Conservation (phyloP, 148 eudicot genomes). For the Vaccinium corymbosum region DNA sequence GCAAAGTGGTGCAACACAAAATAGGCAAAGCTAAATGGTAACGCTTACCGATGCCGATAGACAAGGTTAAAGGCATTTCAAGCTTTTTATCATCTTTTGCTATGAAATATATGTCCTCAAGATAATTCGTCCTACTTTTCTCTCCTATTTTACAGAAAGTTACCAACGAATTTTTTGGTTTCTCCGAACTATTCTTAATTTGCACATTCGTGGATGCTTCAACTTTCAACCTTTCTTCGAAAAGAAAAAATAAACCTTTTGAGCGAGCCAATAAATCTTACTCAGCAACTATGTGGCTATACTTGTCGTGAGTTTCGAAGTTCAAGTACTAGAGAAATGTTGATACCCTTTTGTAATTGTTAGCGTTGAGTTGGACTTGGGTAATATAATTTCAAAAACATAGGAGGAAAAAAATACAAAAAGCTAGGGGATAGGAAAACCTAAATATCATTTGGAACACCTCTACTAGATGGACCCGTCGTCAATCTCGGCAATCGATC, state of each 20-base stretch:
- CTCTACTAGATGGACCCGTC: too few relatives aligned
- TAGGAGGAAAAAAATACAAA: too few relatives aligned
- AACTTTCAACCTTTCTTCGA: neutral
- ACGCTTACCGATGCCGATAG: conserved; percentile 23
- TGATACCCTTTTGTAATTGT: too few relatives aligned
- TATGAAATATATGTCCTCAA: neutral
- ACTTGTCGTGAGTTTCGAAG: too few relatives aligned
- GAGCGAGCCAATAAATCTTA: too few relatives aligned
- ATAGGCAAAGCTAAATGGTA: conserved; percentile 22
- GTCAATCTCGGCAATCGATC: too few relatives aligned
- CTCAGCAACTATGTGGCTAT: too few relatives aligned
- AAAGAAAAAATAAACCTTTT: neutral
- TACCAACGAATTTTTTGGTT: neutral
- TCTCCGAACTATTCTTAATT: neutral
- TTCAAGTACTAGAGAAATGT: too few relatives aligned
- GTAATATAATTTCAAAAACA: too few relatives aligned
- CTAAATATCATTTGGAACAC: too few relatives aligned
- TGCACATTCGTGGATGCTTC: neutral
- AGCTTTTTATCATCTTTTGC: conserved; percentile 30
- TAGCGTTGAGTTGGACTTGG: too few relatives aligned
- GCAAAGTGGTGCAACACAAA: conserved; percentile 15
- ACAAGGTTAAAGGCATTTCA: conserved; percentile 26
- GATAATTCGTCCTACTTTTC: conserved; percentile 1
- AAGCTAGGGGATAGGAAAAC: too few relatives aligned
- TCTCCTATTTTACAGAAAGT: neutral